phyloP scores from a whole-genome alignment of 306 rosid genomes.

The Malus sylvestris region DNA sequence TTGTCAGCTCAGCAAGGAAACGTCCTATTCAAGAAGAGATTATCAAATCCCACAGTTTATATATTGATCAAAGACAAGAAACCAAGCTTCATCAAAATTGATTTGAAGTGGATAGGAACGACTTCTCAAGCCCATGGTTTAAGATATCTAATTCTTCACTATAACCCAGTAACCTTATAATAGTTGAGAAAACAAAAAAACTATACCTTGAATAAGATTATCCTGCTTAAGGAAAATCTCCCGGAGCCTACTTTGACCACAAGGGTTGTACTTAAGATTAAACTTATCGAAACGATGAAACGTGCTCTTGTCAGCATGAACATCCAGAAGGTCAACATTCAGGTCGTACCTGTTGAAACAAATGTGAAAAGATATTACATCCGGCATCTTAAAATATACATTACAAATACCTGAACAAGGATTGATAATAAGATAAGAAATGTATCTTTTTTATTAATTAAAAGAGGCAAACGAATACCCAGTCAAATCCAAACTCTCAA shows the following conservation, averaged over 20 bases:
- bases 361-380: conserved; percentile 18
- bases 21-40: conserved; percentile 47
- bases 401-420: not conserved
- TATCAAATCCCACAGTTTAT: not conserved
- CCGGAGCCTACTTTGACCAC: conserved; percentile 99
- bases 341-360: conserved; percentile 76
- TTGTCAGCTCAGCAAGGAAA: conserved; percentile 90
- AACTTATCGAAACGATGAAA: conserved; percentile 99
- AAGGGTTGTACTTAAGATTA: conserved; percentile 95
- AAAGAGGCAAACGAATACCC: conserved; percentile 47
- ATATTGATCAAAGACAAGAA: not conserved
- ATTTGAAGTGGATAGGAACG: not conserved
- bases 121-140: not conserved
- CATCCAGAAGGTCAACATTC: conserved; percentile 99
- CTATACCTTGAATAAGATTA: conserved; percentile 92
- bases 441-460: not conserved
- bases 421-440: not conserved
- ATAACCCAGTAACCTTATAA: not conserved
- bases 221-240: conserved; percentile 98
- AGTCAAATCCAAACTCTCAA: conserved; percentile 90
- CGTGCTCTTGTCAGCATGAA: conserved; percentile 99
- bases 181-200: not conserved
- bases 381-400: conserved; percentile 3
- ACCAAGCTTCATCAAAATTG: not conserved
- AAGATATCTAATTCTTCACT: not conserved